Conservation (phyloP, 2,329 filamentous ascomycete species). For the Pleomassaria siparia region DNA sequence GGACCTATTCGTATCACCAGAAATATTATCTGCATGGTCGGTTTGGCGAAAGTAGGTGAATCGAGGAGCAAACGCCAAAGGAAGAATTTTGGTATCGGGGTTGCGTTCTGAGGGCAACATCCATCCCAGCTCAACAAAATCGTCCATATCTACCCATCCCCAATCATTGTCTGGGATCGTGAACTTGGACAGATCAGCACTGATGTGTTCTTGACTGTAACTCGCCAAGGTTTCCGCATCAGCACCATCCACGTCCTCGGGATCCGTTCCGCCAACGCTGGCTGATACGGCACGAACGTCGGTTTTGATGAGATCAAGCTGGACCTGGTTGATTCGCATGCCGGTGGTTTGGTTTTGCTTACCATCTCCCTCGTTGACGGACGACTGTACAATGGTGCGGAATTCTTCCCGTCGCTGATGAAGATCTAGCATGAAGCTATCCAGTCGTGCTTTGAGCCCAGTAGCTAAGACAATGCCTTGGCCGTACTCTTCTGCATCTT, state of each 20-base stretch:
- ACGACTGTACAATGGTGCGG: constrained; percentile 74
- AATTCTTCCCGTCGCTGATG: constrained; percentile 94
- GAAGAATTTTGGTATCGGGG: constrained; percentile 90
- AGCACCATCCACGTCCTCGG: constrained; percentile 70
- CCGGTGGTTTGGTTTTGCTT: constrained; percentile 80
- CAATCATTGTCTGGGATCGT: constrained; percentile 94
- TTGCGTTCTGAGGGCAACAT: constrained; percentile 87
- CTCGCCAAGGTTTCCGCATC: constrained; percentile 63
- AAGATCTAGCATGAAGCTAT: constrained; percentile 96
- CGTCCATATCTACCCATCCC: constrained; percentile 99
- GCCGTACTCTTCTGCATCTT: constrained; percentile 83
- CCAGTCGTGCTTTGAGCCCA: constrained; percentile 91
- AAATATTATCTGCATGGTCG: constrained; percentile 79
- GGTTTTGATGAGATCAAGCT: constrained; percentile 86
- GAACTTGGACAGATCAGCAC: constrained; percentile 75
- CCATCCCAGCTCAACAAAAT: constrained; percentile 98
- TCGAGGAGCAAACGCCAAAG: constrained; percentile 87
- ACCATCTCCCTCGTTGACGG: constrained; percentile 55
- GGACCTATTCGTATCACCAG: constrained; percentile 76
- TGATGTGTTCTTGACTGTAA: constrained; percentile 54
- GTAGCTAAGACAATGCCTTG: constrained; percentile 84
- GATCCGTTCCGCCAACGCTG: constrained; percentile 77
- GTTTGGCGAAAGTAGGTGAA: constrained; percentile 98
- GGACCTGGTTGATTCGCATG: constrained; percentile 94
- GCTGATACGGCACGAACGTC: constrained; percentile 94